Conservation (phyloP, 1,139 yeast genomes). For the Sugiyamaella grinbergsii region DNA sequence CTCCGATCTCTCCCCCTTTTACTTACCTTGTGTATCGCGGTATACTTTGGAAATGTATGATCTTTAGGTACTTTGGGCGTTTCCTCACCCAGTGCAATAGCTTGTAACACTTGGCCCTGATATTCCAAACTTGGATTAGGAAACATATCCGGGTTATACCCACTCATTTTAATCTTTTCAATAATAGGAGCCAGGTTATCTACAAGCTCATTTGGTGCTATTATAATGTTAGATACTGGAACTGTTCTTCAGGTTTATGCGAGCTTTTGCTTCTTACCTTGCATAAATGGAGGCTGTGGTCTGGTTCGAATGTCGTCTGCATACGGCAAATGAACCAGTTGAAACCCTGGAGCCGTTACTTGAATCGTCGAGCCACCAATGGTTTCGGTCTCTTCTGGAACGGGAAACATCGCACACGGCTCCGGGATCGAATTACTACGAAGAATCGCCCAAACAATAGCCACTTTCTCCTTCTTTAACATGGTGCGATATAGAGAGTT, state of each 20-base stretch:
- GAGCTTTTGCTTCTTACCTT: slow-evolving; percentile 2
- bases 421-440: slow-evolving; percentile 59
- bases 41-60: slow-evolving; percentile 42
- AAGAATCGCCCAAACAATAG: slow-evolving; percentile 71
- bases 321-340: slow-evolving; percentile 44
- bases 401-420: slow-evolving; percentile 63
- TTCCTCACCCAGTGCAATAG: slow-evolving; percentile 66
- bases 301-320: slow-evolving; percentile 43
- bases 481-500: slow-evolving; percentile 68
- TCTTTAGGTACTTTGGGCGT: slow-evolving; percentile 44
- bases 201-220: slow-evolving; percentile 40
- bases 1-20: slow-evolving; percentile 23
- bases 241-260: not conserved
- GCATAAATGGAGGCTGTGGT: slow-evolving; percentile 29
- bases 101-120: slow-evolving; percentile 65
- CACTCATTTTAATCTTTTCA: slow-evolving; percentile 20
- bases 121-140: slow-evolving; percentile 70
- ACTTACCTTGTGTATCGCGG: slow-evolving; percentile 32
- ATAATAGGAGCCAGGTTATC: slow-evolving; percentile 47
- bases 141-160: slow-evolving; percentile 59
- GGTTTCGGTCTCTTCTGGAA: slow-evolving; percentile 36
- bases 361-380: slow-evolving; percentile 25
- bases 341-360: slow-evolving; percentile 41
- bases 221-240: not conserved
- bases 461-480: slow-evolving; percentile 54